A percentile compares a stretch with the other conserved stretches of the same genome.
These are phyloP conservation scores for Russula sp. DNA, from an alignment of 768 basidiomycete species.

Conservation along the genomic window DNA sequence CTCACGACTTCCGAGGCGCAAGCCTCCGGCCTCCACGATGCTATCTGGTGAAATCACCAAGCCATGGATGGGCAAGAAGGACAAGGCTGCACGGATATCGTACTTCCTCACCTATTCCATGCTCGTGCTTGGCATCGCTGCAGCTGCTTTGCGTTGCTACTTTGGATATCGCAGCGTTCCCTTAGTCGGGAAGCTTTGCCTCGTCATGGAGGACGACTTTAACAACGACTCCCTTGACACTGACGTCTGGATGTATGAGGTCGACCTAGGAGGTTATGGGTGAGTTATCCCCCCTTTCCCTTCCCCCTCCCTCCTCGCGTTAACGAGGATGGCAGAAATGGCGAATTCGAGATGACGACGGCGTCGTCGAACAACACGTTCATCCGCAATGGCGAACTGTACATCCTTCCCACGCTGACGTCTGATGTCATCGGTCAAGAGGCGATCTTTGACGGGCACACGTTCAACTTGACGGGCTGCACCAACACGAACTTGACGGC, in stretches of 20 bases:
- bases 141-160: constrained; percentile 53
- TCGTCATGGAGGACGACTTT: constrained; percentile 78
- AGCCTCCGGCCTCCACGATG: constrained; percentile 36
- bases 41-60: constrained; percentile 42
- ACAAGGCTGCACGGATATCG: constrained; percentile 48
- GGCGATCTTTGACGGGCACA: constrained; percentile 61
- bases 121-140: constrained; percentile 53
- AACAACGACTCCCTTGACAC: constrained; percentile 53
- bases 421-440: constrained; percentile 58
- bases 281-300: constrained; percentile 36
- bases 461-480: constrained; percentile 80
- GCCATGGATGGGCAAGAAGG: constrained; percentile 57
- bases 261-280: constrained; percentile 83
- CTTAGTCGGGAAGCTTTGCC: constrained; percentile 53
- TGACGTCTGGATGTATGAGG: constrained; percentile 66
- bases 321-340: constrained; percentile 47
- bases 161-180: constrained; percentile 53
- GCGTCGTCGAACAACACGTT: constrained; percentile 68
- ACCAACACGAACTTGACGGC: constrained; percentile 52
- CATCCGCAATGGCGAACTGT: constrained; percentile 67
- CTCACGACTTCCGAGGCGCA: constrained; percentile 29
- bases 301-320: neutral
- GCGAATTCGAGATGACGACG: constrained; percentile 85
- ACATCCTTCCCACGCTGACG: constrained; percentile 84
- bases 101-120: constrained; percentile 58